A percentile compares a stretch with the other conserved stretches of the same genome.
These are phyloP conservation scores for Colletotrichum simmondsii DNA, from an alignment of 2,329 filamentous ascomycete species.

Conservation along the genomic window DNA sequence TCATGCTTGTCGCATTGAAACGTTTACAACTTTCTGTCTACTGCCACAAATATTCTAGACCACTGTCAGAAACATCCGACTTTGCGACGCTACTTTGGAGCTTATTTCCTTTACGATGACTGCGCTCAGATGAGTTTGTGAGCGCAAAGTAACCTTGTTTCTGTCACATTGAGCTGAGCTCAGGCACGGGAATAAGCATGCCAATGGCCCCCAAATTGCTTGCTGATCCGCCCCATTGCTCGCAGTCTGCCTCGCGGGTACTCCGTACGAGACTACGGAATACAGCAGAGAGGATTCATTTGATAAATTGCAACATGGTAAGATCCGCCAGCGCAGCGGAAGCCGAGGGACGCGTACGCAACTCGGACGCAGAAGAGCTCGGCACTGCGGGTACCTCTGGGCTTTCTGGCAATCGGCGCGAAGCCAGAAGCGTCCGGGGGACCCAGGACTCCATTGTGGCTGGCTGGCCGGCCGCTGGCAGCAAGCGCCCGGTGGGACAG, in stretches of 20 bases:
- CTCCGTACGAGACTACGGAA: too few species aligned
- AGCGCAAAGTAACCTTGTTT: neutral
- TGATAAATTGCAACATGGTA: too few species aligned
- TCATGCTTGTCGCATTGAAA: constrained; percentile 13
- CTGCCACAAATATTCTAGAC: neutral
- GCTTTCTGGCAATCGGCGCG: neutral
- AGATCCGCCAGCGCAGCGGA: neutral
- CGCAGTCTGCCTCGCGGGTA: neutral
- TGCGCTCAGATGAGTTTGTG: neutral
- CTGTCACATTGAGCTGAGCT: too few species aligned
- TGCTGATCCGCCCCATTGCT: neutral
- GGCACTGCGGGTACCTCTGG: neutral
- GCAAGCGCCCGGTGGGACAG: neutral
- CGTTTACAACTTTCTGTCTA: neutral
- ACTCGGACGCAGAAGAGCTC: neutral
- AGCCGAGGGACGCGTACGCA: constrained; percentile 21
- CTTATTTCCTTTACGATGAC: neutral
- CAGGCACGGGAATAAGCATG: neutral
- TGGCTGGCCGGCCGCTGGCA: neutral
- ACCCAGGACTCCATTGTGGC: neutral
- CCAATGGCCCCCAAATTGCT: neutral
- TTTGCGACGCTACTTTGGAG: neutral
- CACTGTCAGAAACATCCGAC: neutral
- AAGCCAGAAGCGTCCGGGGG: neutral
- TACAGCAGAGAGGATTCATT: too few species aligned